Base-by-base conservation (phyloP, 169 alveolate genomes). In the Plasmodium reichenowi region DNA sequence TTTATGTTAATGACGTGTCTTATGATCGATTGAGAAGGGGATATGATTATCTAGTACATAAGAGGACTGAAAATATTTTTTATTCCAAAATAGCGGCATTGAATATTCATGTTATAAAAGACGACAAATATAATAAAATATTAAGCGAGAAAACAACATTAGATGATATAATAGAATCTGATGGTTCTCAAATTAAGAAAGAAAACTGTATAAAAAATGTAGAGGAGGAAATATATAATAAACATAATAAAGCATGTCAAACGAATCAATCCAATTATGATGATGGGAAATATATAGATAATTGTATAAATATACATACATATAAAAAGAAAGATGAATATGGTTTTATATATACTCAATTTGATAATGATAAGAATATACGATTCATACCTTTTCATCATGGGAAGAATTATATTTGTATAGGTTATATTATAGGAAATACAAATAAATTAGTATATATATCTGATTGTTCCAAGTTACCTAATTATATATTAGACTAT, bases 1-100 rank as follows among this genome's bases (percentile, higher is more conserved):
- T 80, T 29, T 80, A 80, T 60, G 12, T 80, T 32, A 80, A 80
- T 68, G 72, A 38, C 7, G 85, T 80, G 58, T 52, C 90, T 5
- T 80, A 80, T 80, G 85, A 80, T 9, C 10, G 90, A 5, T 13
- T 80, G 5, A 15, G 63, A 80, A 66, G 58, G 54, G 90, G 90
- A 12, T 80, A 67, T 67, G 90, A 66, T 1, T 80, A 80, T 60
- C 20, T 80, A 29, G 90, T 58, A 1, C 48, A 68, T 8, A 70
- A 80, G 20, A 67, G 90, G 17, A 52, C 67, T 1, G 90, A 80
- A 80, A 80, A 80, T 38, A 67, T 67, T 17, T 80, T 80, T 58
- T 67, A 54, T 68, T 67, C 90, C 22, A 80, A 80, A 80, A 70
- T 80, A 15, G 83, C 90, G 12, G 90, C 90, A 15, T 72, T 80